Base-by-base conservation (phyloP, 257 asterid genomes). In the Ligustrum vulgare region DNA sequence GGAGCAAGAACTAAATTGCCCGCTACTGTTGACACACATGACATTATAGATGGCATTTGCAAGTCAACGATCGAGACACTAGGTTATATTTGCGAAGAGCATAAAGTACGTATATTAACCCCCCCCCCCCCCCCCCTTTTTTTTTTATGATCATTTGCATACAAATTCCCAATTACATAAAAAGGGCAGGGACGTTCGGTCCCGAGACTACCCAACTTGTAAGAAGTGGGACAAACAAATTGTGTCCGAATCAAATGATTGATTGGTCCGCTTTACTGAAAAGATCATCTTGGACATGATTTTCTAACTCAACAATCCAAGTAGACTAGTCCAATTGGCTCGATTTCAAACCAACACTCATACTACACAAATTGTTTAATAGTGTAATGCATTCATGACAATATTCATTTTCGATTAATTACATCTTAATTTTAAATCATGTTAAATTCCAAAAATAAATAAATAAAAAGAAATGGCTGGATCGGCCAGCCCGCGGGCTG, bases 41-140 rank as follows among this genome's bases (percentile, higher is more conserved):
- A 5, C 13, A 20, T 45, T 69, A 78, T 33, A 62, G 89, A 85
- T 72, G 95, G 95, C 3, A 84, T 89, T 32, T 91, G 97, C 71
- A 77, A 67, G 70, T 78, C 78, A 9, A 81, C 78, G 86, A 91
- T 89, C 73, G 79, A 81, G 75, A 69, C 85, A 64, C 86, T 82
- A n/a, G 95, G 93, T 0, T 91, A 86, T 77, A 67, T 36, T 34
- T 91, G 97, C 74, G 85, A 91, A 87, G 97, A 91, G 63, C 92
- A 91, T 70, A 82, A 80, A 74, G 96, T 89, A 82, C 6, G 79
- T 39, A 6, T 28, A n/a, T n/a, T n/a, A n/a, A n/a, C n/a, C n/a
- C n/a, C n/a, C n/a, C n/a, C n/a, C n/a, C n/a, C n/a, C n/a, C n/a
- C n/a, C n/a, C n/a, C n/a, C n/a, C 2, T 13, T 6, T 3, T 45